Base-by-base conservation (phyloP, 108 stramenopile genomes). In the Cyclotella baltica region DNA sequence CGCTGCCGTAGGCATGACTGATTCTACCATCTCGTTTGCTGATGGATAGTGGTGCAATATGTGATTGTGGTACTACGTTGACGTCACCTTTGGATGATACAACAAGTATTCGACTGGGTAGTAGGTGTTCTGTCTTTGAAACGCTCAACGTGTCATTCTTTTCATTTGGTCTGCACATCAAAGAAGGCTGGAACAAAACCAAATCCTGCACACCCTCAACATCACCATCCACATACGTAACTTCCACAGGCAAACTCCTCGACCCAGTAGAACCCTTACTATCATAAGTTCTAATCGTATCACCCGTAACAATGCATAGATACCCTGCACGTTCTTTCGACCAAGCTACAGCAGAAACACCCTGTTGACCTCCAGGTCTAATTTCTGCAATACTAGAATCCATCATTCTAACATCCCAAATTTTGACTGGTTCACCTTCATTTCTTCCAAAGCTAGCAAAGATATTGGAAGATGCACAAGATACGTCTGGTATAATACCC, bases 1-100 rank as follows among this genome's bases (percentile, higher is more conserved):
- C 79, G 0, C 73, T 51, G 8, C 90, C 90, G 18, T 88, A 71
- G 15, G 69, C 63, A 85, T 87, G 83, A 20, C 80, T 88, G 8
- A 95, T 55, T 22, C 88, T 69, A 43, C 93, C 90, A 72, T 95
- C 93, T 19, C 93, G 88, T 38, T 62, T 88, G 29, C 90, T 91
- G 30, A 92, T 80, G 5, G 89, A 85, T 16, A 95, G 40, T 18
- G 91, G 88, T 20, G 90, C 88, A 31, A 64, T 37, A 35, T 78
- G 77, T 48, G 72, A 83, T 46, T 80, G 76, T 27, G 91, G 80
- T 53, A 92, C 58, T 22, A 83, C 75, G 33, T 68, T 59, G 33
- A 90, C 72, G 0, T 65, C 68, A 11, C 86, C 76, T 72, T 88
- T 85, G 5, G 79, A 81, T 47, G 87, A 70, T 1, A 89, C 84